A percentile compares a stretch with the other conserved stretches of the same genome.
phyloP scores from a whole-genome alignment of 495 filamentous ascomycete genomes.

The Neurospora tetraspora region DNA sequence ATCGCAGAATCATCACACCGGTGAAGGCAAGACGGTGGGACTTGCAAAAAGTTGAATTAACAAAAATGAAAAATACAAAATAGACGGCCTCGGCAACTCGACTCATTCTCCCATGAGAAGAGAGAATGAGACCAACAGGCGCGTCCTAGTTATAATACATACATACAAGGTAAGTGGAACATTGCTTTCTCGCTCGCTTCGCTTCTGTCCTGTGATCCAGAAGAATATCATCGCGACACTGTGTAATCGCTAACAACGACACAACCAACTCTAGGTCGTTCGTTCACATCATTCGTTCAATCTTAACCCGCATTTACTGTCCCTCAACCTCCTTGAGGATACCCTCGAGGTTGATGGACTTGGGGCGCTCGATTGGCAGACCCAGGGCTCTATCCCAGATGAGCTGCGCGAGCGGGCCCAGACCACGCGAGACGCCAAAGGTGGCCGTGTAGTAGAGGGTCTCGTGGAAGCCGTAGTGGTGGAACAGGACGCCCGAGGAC shows the following conservation, averaged over 20 bases:
- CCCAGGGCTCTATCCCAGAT: conserved; percentile 95
- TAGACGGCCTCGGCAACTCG: neutral
- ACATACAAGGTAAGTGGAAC: neutral
- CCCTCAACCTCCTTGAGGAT: conserved; percentile 51
- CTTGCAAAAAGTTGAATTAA: neutral
- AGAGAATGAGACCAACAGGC: neutral
- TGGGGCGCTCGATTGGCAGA: conserved; percentile 94
- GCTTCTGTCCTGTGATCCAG: neutral
- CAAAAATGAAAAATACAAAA: neutral
- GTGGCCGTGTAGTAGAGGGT: conserved; percentile 97
- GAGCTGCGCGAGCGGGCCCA: conserved; percentile 86
- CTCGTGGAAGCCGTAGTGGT: conserved; percentile 94
- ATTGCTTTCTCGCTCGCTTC: neutral
- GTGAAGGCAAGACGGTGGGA: no score
- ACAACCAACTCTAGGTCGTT: neutral
- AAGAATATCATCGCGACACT: neutral
- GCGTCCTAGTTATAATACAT: neutral
- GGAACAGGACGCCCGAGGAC: conserved; percentile 84
- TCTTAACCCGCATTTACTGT: conserved; percentile 7
- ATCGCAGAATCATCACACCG: no score
- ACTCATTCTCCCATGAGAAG: neutral
- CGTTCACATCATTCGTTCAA: neutral
- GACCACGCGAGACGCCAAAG: conserved; percentile 84
- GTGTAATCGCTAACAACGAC: neutral
- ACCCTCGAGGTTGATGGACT: conserved; percentile 88